Percentiles rank a stretch among this genome's conserved stretches.
phyloP scores from a whole-genome alignment of 768 basidiomycete species.

The Termitomyces sp. region DNA sequence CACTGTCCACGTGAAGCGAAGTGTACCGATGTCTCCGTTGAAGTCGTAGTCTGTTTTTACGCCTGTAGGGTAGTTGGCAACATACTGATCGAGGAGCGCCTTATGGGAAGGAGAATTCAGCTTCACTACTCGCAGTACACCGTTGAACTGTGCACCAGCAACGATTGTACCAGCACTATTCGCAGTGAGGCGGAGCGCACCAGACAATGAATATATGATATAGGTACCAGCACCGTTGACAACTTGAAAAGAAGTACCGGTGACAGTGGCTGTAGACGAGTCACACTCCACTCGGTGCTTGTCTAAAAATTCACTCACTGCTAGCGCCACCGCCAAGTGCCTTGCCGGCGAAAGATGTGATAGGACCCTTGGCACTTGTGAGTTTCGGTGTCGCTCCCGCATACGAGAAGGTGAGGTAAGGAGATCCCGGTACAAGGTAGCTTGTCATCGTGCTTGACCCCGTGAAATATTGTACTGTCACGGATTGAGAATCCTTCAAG shows the following conservation, averaged over 20 bases:
- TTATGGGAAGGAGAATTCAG: slow-evolving; percentile 22
- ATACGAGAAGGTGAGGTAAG: slow-evolving; percentile 28
- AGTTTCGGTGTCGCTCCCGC: slow-evolving; percentile 25
- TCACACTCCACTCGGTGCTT: neutral
- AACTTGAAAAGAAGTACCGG: slow-evolving; percentile 24
- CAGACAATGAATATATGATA: slow-evolving; percentile 26
- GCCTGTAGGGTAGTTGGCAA: slow-evolving; percentile 25
- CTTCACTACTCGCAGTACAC: slow-evolving; percentile 26
- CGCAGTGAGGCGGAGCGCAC: slow-evolving; percentile 24
- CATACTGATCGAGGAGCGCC: slow-evolving; percentile 24
- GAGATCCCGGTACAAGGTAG: slow-evolving; percentile 28
- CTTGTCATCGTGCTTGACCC: slow-evolving; percentile 25
- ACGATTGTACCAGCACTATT: slow-evolving; percentile 19
- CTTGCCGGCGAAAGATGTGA: slow-evolving; percentile 24
- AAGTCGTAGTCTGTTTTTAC: slow-evolving; percentile 26
- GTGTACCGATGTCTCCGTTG: slow-evolving; percentile 21
- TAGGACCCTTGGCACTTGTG: slow-evolving; percentile 24
- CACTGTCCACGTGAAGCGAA: slow-evolving; percentile 28
- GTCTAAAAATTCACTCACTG: slow-evolving; percentile 8
- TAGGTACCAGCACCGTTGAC: slow-evolving; percentile 26
- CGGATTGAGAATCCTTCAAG: slow-evolving; percentile 25
- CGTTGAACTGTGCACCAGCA: slow-evolving; percentile 19
- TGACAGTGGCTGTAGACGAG: slow-evolving; percentile 17
- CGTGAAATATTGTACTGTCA: slow-evolving; percentile 30
- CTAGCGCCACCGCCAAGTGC: slow-evolving; percentile 17